phyloP scores from a whole-genome alignment of 768 basidiomycete species.

The Psilocybe azurescens region DNA sequence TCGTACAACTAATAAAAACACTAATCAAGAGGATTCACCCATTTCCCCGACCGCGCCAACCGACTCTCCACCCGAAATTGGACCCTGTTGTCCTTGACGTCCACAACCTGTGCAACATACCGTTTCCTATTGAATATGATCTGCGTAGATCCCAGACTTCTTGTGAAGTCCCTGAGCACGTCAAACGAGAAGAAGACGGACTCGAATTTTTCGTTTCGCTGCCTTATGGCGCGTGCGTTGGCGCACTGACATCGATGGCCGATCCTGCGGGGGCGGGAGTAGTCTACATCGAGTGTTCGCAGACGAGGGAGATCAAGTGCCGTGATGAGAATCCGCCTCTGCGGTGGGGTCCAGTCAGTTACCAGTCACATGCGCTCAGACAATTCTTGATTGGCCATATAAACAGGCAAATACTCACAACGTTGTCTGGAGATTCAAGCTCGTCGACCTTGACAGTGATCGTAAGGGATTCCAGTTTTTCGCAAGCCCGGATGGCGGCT shows the following conservation, averaged over 20 bases:
- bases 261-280: not conserved
- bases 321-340: not conserved
- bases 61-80: not conserved
- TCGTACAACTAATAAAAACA: too few species aligned
- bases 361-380: not conserved
- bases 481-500: not conserved
- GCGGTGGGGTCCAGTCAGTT: not conserved
- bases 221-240: not conserved
- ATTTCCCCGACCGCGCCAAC: not conserved
- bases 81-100: not conserved
- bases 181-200: not conserved
- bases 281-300: not conserved
- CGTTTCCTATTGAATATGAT: not conserved
- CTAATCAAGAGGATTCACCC: not conserved
- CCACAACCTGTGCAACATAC: not conserved
- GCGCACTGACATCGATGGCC: constrained; percentile 3
- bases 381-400: not conserved
- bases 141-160: not conserved
- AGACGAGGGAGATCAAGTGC: constrained; percentile 1
- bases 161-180: not conserved
- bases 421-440: not conserved
- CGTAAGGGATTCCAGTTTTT: not conserved
- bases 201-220: not conserved
- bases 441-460: not conserved
- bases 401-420: not conserved